phyloP scores from a whole-genome alignment of 306 rosid genomes.

The Psophocarpus tetragonolobus region DNA sequence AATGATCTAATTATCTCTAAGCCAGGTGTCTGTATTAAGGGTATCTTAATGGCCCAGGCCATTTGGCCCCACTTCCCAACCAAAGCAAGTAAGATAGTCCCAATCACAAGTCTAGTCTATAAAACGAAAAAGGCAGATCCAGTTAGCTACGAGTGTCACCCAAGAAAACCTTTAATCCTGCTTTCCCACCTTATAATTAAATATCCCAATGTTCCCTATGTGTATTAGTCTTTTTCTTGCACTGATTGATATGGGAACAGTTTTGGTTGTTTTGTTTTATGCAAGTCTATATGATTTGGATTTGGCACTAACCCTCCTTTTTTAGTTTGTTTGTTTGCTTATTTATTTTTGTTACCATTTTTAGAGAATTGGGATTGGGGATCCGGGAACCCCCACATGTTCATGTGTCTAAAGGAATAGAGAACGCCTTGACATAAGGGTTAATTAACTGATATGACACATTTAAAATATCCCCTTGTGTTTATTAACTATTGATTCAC shows the following conservation, averaged over 20 bases:
- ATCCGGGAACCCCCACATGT: slow-evolving; percentile 46
- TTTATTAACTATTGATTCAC: background rate
- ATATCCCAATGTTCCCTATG: background rate
- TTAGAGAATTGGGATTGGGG: slow-evolving; percentile 35
- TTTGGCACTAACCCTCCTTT: slow-evolving; percentile 22
- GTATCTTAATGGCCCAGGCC: slow-evolving; percentile 26
- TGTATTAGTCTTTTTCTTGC: slow-evolving; percentile 32
- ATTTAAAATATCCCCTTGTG: background rate
- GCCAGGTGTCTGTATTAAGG: slow-evolving; percentile 44
- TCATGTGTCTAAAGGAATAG: slow-evolving; percentile 40
- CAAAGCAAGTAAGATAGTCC: slow-evolving; percentile 41
- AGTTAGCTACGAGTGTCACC: slow-evolving; percentile 36
- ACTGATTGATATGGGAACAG: slow-evolving; percentile 33
- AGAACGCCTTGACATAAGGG: slow-evolving; percentile 48
- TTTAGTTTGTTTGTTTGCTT: slow-evolving; percentile 5
- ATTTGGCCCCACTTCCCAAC: slow-evolving; percentile 32
- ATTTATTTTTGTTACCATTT: slow-evolving; percentile 1
- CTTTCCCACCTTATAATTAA: slow-evolving; percentile 26
- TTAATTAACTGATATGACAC: slow-evolving; percentile 38
- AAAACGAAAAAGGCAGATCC: slow-evolving; percentile 30
- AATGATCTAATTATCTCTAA: slow-evolving; percentile 39
- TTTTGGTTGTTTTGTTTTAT: background rate
- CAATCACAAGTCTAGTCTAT: slow-evolving; percentile 47
- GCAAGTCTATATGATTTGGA: background rate
- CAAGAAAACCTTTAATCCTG: slow-evolving; percentile 27